Evolutionary conservation across 495 filamentous ascomycete genomes (phyloP), one percentile per base, ranked within the genome.

Genomic region (Oleoguttula mirabilis): DNA sequence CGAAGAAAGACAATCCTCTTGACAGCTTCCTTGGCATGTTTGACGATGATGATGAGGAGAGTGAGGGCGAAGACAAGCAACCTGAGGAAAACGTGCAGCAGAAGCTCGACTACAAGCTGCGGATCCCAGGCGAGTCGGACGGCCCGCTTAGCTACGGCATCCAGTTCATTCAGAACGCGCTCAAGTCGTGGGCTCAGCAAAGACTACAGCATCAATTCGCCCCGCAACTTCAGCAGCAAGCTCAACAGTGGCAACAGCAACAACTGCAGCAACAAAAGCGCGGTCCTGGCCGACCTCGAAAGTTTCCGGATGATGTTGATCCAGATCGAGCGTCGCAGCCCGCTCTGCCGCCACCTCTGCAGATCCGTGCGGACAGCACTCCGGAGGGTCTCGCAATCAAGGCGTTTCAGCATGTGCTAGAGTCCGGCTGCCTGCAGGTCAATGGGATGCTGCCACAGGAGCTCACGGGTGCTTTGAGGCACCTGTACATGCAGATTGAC

Each of bases 401-500:
- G 7, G 38, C 39, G 11, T 53, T 53, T 34, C 50, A 48, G 28
- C 10, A 44, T 10, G 45, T 53, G 10, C 33, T 44, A 6, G 45
- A 48, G 4, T 39, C 34, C 12, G 40, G 45, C 1, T 34, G 22
- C 21, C 21, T 53, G 28, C 45, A 31, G 10, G 45, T 48, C n/a
- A 48, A 48, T 17, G 41, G 34, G n/a, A 24, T 33, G 4, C 27
- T 48, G 15, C 50, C 50, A 1, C n/a, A 27, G 21, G 28, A 32
- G 33, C 40, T 53, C 3, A 36, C 40, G 1, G 45, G 39, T 14
- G 39, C 41, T 11, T 24, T 45, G 27, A 23, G 35, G 7, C 21
- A 38, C 11, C 34, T 53, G 32, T 53, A 53, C 28, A 53, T 40
- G 39, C 50, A 53, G 31, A 44, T 53, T 16, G 50, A 53, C 28